Percentiles rank a stretch among this genome's conserved stretches.
phyloP scores from a whole-genome alignment of 352 stramenopile species.

The Phytophthora brassicae region DNA sequence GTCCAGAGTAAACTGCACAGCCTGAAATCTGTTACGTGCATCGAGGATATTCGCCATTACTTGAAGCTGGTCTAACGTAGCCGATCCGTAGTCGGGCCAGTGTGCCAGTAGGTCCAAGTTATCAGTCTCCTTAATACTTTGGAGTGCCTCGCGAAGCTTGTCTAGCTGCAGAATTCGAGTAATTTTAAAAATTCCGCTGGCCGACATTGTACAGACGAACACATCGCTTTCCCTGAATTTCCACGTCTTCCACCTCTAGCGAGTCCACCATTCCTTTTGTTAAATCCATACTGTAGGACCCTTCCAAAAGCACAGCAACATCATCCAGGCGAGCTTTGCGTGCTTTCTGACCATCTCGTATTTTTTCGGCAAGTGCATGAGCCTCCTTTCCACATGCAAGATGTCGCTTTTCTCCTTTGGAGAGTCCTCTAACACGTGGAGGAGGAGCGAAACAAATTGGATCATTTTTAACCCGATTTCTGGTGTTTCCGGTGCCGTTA shows the following conservation, averaged over 20 bases:
- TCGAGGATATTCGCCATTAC: neutral
- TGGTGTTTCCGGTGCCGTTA: no score
- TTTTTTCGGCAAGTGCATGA: neutral
- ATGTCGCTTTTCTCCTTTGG: neutral
- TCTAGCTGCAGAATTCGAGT: neutral
- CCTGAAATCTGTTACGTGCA: neutral
- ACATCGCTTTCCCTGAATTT: neutral
- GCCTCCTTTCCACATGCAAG: neutral
- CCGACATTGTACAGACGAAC: neutral
- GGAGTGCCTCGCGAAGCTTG: neutral
- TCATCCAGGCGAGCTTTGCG: neutral
- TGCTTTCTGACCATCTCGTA: neutral
- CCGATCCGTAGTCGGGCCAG: no score
- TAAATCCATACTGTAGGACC: neutral
- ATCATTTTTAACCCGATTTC: no score
- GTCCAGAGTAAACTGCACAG: neutral
- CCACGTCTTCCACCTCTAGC: neutral
- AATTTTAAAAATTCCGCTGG: neutral
- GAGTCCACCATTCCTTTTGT: neutral
- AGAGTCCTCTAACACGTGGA: neutral
- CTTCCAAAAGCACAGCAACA: neutral
- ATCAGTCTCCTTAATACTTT: neutral
- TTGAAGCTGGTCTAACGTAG: constrained; percentile 3
- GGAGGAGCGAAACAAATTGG: neutral
- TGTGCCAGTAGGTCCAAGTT: neutral